phyloP scores from a whole-genome alignment of 345 rosid species.

The Citrus trifoliata region DNA sequence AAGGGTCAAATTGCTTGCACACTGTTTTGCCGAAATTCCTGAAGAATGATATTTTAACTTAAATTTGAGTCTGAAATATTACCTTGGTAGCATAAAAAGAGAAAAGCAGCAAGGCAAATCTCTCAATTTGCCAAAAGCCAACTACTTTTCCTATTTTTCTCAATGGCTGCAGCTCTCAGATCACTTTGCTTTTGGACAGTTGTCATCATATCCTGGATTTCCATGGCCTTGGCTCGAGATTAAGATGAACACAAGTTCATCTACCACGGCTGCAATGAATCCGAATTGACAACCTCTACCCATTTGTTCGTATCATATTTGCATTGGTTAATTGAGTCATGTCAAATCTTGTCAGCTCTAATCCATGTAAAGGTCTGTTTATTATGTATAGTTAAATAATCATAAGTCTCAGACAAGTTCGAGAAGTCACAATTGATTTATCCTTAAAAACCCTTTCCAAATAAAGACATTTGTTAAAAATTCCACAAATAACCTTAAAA shows the following conservation, averaged over 20 bases:
- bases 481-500: too few relatives aligned
- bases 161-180: conserved; percentile 16
- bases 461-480: too few relatives aligned
- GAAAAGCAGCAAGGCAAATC: background rate
- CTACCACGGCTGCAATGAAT: conserved; percentile 3
- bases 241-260: background rate
- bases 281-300: too few relatives aligned
- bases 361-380: too few relatives aligned
- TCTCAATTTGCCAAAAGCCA: background rate
- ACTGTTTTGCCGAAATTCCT: background rate
- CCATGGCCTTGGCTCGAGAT: conserved; percentile 2
- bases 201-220: conserved; percentile 5
- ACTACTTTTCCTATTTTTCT: background rate
- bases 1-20: background rate
- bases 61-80: background rate
- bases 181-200: background rate
- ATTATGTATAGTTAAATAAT: too few relatives aligned
- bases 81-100: background rate
- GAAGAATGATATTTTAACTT: background rate
- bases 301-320: too few relatives aligned
- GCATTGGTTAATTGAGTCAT: too few relatives aligned
- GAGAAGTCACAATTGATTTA: too few relatives aligned
- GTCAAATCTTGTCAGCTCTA: too few relatives aligned
- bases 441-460: too few relatives aligned
- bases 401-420: too few relatives aligned